Base-by-base conservation (phyloP, 75 land plant species). In the Picea glauca region DNA sequence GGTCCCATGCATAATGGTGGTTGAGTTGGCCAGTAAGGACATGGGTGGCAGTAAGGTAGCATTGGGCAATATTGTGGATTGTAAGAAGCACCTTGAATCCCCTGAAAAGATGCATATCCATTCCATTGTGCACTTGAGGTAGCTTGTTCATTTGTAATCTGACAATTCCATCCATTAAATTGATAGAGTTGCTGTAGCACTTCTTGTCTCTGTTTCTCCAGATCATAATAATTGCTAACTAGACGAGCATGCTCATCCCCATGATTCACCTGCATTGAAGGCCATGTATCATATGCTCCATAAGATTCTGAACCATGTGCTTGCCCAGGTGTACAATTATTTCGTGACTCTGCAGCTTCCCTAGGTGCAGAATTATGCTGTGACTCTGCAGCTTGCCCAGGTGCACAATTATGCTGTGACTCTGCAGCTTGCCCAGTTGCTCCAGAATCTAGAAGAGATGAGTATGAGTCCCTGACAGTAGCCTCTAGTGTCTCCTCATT, bases 161-260 rank as follows among this genome's bases (percentile, higher is more conserved):
- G 73, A 43, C 43, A n/a, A 70, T 70, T 70, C 54, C 21, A 43
- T 18, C 73, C 73, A 43, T 70, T 70, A 15, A 40, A 70, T 38
- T 70, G 50, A 70, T 40, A 70, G 11, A 70, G 50, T 70, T 70
- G 73, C 13, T 70, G 73, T 9, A 70, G 73, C 54, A 70, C 50
- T 70, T 70, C 73, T 70, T 70, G 73, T 40, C 54, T 70, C 73
- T 70, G 54, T 17, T 40, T 70, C 73, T 70, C 73, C 54, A 70
- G 73, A 20, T 70, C 73, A 70, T 70, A 43, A 40, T 70, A 70
- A 70, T 40, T 70, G 54, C 43, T 43, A 70, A 70, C 23, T 70
- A 70, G 50, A 70, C 35, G 73, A n/a, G n/a, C 43, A n/a, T 43
- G 54, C 9, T 70, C 73, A 70, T 70, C 54, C 20, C 50, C 9